Evolutionary conservation across 2,329 filamentous ascomycete species (phyloP).

Genomic region (Lachnellula arida): DNA sequence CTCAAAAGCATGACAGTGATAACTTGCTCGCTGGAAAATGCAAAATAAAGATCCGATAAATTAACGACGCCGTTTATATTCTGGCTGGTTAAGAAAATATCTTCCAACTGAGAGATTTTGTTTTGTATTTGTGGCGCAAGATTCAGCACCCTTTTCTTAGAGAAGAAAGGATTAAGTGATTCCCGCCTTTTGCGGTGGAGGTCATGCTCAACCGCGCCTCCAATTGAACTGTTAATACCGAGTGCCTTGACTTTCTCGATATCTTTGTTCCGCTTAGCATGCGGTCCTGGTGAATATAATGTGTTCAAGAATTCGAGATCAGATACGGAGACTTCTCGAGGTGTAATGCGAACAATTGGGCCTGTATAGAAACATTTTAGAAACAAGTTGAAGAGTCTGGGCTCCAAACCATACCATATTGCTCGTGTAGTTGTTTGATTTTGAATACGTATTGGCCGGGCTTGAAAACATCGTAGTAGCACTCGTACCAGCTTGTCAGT

Average conservation of each 20-base stretch:
- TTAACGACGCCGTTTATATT: not conserved
- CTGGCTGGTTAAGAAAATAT: not conserved
- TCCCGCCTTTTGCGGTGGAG: slow-evolving; percentile 11
- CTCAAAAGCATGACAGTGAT: too few species aligned
- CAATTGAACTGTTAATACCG: not conserved
- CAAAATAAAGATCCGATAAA: slow-evolving; percentile 1
- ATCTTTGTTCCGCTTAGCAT: not conserved
- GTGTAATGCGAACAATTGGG: slow-evolving; percentile 2
- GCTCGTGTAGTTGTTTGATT: not conserved
- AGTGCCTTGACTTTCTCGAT: not conserved
- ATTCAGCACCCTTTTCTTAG: slow-evolving; percentile 1
- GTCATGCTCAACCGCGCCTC: slow-evolving; percentile 9
- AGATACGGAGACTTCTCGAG: slow-evolving; percentile 1
- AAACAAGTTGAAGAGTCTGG: too few species aligned
- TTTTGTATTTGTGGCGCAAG: not conserved
- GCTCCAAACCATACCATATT: not conserved
- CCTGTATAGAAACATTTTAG: not conserved
- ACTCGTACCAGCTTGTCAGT: not conserved
- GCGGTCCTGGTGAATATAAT: not conserved
- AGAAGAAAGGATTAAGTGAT: slow-evolving; percentile 17
- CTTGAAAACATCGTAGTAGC: slow-evolving; percentile 2
- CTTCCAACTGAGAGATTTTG: not conserved
- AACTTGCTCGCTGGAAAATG: slow-evolving; percentile 2
- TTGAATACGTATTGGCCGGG: not conserved
- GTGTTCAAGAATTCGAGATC: not conserved